Base-by-base conservation (phyloP, 2,329 filamentous ascomycete species). In the Trichoderma simmonsii region DNA sequence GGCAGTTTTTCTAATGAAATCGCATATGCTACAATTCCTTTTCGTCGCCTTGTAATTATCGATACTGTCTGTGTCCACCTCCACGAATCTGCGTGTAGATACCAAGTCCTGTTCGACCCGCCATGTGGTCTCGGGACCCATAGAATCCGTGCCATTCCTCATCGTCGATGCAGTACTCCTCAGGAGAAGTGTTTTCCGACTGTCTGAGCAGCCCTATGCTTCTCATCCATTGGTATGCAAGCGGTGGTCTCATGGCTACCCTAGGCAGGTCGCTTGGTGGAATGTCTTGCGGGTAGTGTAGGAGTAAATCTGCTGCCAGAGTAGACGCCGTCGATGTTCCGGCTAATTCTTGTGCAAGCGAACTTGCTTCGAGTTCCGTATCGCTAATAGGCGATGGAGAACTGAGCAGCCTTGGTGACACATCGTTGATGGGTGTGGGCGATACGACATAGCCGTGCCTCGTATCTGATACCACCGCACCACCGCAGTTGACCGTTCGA, bases 111-210 rank as follows among this genome's bases (percentile, higher is more conserved):
- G 67, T 70, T 59, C 56, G 67, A 62, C 85, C 85, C 5, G 79
- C 81, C 9, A 80, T 80, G 1, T 79, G 77, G 63, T 83, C 77
- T 3, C 76, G 71, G 1, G 84, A 81, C 1, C 85, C 85, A 70
- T 86, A 84, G 48, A 85, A 82, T 3, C 86, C 86, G 67, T 87
- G 85, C 65, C 85, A 79, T 71, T 85, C 84, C 75, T 87, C 86
- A 59, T 77, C 80, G 36, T 86, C 83, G 3, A 77, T 75, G 21
- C 74, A 76, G 36, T 80, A 72, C 43, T 74, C 65, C 72, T 71
- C 72, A 76, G 74, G 70, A 24, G 39, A 28, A 11, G 39, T 18
- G 7, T 26, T 56, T 8, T 62, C 70, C 7, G 64, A 54, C 24
- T 34, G 56, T 3, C 54, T 72, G 73, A 74, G 32, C 48, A 39